Percentiles rank a stretch among this genome's conserved stretches.
Evolutionary conservation across 441 rosid genomes (phyloP).

Genomic region (Eutrema salsugineum): DNA sequence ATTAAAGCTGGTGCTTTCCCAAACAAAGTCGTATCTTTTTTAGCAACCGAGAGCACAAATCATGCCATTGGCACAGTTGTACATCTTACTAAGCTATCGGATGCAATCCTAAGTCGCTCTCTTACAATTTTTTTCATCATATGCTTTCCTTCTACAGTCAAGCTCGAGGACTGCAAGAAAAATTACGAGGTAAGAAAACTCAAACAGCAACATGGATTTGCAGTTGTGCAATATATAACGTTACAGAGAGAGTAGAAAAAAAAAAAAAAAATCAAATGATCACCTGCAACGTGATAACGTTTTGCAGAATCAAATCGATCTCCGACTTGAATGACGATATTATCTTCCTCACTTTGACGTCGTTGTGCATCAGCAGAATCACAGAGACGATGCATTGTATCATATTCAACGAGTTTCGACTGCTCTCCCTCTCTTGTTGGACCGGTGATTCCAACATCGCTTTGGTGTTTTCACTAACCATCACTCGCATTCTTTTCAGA

Average conservation of each 20-base stretch:
- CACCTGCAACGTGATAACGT: slow-evolving; percentile 56
- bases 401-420: slow-evolving; percentile 30
- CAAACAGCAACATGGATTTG: background rate
- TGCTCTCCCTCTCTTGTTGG: slow-evolving; percentile 43
- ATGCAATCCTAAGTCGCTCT: slow-evolving; percentile 42
- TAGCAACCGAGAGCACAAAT: background rate
- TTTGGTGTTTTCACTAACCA: slow-evolving; percentile 36
- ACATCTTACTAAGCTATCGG: slow-evolving; percentile 18
- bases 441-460: slow-evolving; percentile 41
- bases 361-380: slow-evolving; percentile 49
- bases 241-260: background rate
- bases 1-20: background rate
- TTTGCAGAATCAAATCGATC: slow-evolving; percentile 40
- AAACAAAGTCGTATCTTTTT: background rate
- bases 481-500: slow-evolving; percentile 40
- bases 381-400: slow-evolving; percentile 48
- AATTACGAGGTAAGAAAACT: slow-evolving; percentile 4
- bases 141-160: slow-evolving; percentile 61
- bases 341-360: slow-evolving; percentile 43
- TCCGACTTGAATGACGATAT: slow-evolving; percentile 43
- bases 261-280: background rate
- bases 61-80: background rate
- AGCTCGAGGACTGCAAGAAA: slow-evolving; percentile 41
- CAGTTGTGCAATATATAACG: background rate
- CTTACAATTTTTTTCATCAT: slow-evolving; percentile 42